phyloP scores from a whole-genome alignment of 495 filamentous ascomycete genomes.

The Penicillium angulare region DNA sequence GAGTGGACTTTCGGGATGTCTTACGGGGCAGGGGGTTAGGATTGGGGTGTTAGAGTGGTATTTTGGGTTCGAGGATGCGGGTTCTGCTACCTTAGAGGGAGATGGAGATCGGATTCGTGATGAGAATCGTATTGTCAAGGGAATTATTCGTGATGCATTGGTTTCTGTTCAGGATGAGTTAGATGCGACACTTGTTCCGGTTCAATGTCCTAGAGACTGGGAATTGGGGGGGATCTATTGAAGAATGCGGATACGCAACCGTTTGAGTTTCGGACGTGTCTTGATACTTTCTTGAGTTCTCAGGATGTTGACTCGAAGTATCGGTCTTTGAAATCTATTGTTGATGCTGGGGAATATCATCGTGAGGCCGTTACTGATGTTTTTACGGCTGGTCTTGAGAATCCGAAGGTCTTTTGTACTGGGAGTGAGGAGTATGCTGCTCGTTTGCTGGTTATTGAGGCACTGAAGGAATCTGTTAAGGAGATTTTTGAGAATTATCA shows the following conservation, averaged over 20 bases:
- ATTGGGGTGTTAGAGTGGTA: conserved; percentile 44
- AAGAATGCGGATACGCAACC: conserved; percentile 53
- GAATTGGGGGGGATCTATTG: conserved; percentile 42
- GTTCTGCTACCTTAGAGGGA: too few species aligned
- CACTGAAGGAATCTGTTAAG: conserved; percentile 45
- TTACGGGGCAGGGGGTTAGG: conserved; percentile 9
- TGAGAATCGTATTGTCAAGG: conserved; percentile 55
- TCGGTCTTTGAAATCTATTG: conserved; percentile 49
- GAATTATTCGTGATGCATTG: conserved; percentile 38
- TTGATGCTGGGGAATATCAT: conserved; percentile 54
- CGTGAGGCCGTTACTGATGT: conserved; percentile 46
- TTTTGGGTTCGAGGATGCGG: conserved; percentile 33
- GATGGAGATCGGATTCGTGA: too few species aligned
- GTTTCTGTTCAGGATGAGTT: conserved; percentile 21
- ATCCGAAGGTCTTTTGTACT: conserved; percentile 36
- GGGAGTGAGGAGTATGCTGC: conserved; percentile 42
- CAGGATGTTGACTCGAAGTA: conserved; percentile 26
- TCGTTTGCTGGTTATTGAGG: conserved; percentile 40
- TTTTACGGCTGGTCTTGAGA: conserved; percentile 20
- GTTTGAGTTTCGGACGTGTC: conserved; percentile 52
- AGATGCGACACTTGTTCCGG: conserved; percentile 18
- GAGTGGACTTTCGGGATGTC: neutral
- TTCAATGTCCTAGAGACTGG: conserved; percentile 49
- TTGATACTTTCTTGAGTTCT: conserved; percentile 47
- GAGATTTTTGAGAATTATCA: conserved; percentile 45